Evolutionary conservation across 768 basidiomycete species (phyloP).

Genomic region (Tulasnella sp.): DNA sequence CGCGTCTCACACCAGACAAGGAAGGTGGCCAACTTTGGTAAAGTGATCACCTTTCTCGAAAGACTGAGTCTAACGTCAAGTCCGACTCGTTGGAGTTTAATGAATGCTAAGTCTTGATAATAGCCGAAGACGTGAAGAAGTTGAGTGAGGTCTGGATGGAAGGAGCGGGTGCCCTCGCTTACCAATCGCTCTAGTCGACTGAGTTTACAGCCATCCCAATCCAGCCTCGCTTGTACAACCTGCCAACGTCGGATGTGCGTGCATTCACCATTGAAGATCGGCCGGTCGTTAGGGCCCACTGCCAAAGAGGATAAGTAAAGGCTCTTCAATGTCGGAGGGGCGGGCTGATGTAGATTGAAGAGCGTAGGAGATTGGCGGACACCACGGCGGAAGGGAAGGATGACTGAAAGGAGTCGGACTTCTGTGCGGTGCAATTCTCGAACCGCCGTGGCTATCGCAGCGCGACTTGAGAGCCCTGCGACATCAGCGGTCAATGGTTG

Average conservation of each 20-base stretch:
- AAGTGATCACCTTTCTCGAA: background rate
- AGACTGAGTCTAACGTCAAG: background rate
- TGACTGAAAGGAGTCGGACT: background rate
- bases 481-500: background rate
- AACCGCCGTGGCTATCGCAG: background rate
- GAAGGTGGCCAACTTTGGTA: background rate
- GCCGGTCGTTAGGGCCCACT: background rate
- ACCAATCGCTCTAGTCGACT: background rate
- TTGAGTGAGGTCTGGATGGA: background rate
- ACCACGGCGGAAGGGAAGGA: background rate
- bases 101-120: background rate
- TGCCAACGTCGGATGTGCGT: background rate
- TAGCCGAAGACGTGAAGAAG: background rate
- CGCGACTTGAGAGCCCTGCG: background rate
- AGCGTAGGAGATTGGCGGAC: background rate
- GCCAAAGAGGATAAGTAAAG: no score
- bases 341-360: background rate
- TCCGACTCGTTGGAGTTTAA: background rate
- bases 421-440: background rate
- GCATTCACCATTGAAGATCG: background rate
- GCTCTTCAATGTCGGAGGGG: background rate
- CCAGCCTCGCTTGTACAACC: background rate
- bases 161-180: background rate
- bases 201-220: background rate
- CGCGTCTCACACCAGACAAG: background rate